Evolutionary conservation across 2,329 filamentous ascomycete species (phyloP), one percentile per base, ranked within the genome.

Genomic region (Pseudocercospora fijiensis): DNA sequence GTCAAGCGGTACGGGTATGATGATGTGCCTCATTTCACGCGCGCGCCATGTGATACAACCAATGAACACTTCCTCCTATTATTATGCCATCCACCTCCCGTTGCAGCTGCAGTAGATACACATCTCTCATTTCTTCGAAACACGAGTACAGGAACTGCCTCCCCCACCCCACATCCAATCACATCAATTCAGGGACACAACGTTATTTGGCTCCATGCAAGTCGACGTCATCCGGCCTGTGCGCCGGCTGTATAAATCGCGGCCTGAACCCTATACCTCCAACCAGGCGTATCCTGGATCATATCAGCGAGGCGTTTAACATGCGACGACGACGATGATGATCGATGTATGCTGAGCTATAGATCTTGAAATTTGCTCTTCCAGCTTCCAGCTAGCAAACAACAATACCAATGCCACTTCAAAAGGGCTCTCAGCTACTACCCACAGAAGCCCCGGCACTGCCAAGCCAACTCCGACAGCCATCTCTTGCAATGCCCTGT

Each of bases 101-200:
- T 20, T 47, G 43, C 43, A 47, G 18, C 43, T 27, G 27, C 20
- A 52, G 24, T n/a, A 27, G 24, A 52, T n/a, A n/a, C 49, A 6
- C 8, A 28, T 52, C 49, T 28, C 49, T 53, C 49, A 28, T 53
- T 30, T 53, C 49, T 28, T 53, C 49, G 49, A 53, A 53, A 53
- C 49, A 53, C 49, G 26, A 30, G 9, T 30, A 27, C 24, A 28
- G 24, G 13, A 53, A 30, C 16, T 26, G 26, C 22, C 49, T 28
- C 49, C 49, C 5, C 24, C 49, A 26, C 22, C 22, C 26, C 10
- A 1, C 6, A 26, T 28, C 22, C 49, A 27, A 24, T 53, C 11
- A 53, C 37, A 26, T 49, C 9, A 53, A 27, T 53, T 53, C 49
- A 53, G 49, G 49, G 45, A 49, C 45, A n/a, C n/a, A n/a, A n/a